Conservation (phyloP, 2,329 filamentous ascomycete genomes). For the Fusarium udum region DNA sequence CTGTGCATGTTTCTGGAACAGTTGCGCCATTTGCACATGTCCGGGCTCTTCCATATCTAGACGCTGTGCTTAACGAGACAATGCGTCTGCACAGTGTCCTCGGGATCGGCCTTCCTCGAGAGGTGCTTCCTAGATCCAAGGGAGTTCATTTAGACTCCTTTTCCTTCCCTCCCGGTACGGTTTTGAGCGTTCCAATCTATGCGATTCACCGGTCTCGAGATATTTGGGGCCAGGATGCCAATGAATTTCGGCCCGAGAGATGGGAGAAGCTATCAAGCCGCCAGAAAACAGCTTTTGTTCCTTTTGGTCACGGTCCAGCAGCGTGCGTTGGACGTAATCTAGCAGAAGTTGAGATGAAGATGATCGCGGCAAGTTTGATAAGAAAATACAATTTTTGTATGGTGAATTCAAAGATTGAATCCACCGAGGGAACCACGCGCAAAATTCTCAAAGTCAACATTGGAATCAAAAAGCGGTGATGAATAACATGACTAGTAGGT, state of each 20-base stretch:
- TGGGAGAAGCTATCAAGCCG: not conserved
- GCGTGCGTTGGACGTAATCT: not conserved
- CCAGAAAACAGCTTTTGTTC: not conserved
- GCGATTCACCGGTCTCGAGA: not conserved
- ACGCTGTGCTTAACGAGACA: not conserved
- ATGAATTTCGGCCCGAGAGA: not conserved
- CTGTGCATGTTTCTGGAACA: not conserved
- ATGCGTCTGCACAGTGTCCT: not conserved
- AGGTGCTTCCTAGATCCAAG: not conserved
- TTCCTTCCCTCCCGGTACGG: not conserved
- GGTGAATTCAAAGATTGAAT: rapidly evolving
- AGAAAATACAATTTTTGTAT: not conserved
- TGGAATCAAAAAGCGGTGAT: not conserved
- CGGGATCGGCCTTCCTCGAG: not conserved
- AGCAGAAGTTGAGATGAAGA: not conserved
- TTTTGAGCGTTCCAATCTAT: not conserved
- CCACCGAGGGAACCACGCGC: rapidly evolving
- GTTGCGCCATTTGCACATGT: not conserved
- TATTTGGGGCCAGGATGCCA: not conserved
- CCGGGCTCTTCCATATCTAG: not conserved
- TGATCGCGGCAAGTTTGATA: not conserved
- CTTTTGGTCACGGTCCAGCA: not conserved
- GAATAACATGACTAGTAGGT: not conserved
- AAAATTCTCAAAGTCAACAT: not conserved
- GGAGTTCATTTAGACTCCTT: not conserved